These are phyloP conservation scores for Flaveria robusta DNA, from an alignment of 129 eudicot species.

Conservation along the genomic window DNA sequence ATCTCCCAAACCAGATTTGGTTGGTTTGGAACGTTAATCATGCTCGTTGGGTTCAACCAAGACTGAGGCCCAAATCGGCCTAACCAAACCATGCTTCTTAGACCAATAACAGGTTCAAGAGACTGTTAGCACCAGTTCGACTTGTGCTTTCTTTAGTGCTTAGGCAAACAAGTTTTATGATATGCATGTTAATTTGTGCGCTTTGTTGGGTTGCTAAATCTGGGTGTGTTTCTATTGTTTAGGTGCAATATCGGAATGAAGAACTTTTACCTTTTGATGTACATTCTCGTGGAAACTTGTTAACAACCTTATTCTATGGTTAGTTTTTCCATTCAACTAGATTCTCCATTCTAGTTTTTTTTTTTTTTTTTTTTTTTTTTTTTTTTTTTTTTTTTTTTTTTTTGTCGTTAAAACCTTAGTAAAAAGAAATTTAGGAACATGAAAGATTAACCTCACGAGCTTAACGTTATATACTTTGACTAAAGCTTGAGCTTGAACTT, in stretches of 20 bases:
- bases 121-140: not conserved
- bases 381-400: not conserved
- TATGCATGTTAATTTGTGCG: not conserved
- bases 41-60: not conserved
- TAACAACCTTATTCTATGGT: not conserved
- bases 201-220: not conserved
- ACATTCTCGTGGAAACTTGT: not conserved
- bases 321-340: not conserved
- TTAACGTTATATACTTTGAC: not conserved
- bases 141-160: not conserved
- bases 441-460: not conserved
- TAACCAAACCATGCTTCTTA: not conserved
- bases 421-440: not conserved
- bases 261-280: not conserved
- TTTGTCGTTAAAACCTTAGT: not conserved
- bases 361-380: not conserved
- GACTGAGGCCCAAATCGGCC: not conserved
- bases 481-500: not conserved
- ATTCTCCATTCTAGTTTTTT: not conserved
- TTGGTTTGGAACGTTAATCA: not conserved
- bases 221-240: not conserved
- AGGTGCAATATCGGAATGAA: not conserved
- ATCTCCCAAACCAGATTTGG: not conserved
- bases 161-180: not conserved
- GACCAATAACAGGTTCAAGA: not conserved